A percentile compares a stretch with the other conserved stretches of the same genome.
Conservation (phyloP, 768 basidiomycete genomes). For the Dentipellis fragilis region DNA sequence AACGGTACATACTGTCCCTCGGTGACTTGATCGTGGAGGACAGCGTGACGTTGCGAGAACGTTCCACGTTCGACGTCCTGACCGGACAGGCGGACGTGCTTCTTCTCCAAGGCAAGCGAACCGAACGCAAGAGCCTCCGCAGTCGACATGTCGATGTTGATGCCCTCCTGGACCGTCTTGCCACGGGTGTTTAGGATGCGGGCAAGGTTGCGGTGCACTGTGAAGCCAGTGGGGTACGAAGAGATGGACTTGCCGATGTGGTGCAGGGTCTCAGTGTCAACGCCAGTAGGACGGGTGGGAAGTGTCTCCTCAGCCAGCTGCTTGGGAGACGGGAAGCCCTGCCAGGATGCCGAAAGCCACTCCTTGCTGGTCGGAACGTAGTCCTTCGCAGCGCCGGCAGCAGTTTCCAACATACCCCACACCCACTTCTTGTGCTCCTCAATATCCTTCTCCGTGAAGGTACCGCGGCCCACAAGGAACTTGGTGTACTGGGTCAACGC, state of each 20-base stretch:
- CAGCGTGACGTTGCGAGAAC: conserved; percentile 96
- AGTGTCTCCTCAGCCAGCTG: conserved; percentile 88
- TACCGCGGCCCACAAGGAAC: conserved; percentile 79
- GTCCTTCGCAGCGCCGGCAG: conserved; percentile 87
- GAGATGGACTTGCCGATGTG: conserved; percentile 84
- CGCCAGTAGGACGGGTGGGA: conserved; percentile 83
- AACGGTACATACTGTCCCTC: conserved; percentile 86
- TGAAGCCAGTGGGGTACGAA: conserved; percentile 76
- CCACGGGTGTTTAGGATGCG: conserved; percentile 85
- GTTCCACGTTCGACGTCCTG: conserved; percentile 99
- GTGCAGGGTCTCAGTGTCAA: conserved; percentile 65
- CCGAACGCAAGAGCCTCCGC: conserved; percentile 97
- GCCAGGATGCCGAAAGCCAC: conserved; percentile 97
- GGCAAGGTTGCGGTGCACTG: conserved; percentile 84
- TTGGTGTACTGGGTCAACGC: conserved; percentile 88
- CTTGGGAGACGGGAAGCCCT: conserved; percentile 95
- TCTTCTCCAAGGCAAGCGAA: conserved; percentile 83
- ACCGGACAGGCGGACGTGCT: conserved; percentile 90
- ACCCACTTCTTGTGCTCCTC: conserved; percentile 99
- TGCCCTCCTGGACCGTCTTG: conserved; percentile 85
- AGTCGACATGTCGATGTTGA: conserved; percentile 94
- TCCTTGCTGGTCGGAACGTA: conserved; percentile 93
- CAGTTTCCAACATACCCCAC: conserved; percentile 97
- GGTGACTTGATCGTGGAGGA: conserved; percentile 91
- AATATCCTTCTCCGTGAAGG: conserved; percentile 93